Evolutionary conservation across 2,329 filamentous ascomycete genomes (phyloP).

Genomic region (Coniochaeta prunicola): DNA sequence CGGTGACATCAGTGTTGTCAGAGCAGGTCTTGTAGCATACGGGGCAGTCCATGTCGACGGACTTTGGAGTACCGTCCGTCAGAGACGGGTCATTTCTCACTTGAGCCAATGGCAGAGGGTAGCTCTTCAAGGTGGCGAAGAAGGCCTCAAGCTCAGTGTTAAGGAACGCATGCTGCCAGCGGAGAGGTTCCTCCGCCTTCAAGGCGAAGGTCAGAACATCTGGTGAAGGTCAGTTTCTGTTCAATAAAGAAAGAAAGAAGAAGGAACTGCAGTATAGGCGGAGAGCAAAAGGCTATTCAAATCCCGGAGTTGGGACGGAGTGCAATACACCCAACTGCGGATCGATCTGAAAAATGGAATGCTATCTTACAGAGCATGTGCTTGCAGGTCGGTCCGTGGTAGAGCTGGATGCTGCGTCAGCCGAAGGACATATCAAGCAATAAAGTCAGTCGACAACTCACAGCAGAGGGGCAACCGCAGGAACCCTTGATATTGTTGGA

Average conservation of each 20-base stretch:
- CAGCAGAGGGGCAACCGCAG: not conserved
- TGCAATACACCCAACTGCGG: not conserved
- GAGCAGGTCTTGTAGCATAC: not conserved
- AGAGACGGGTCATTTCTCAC: not conserved
- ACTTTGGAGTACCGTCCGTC: not conserved
- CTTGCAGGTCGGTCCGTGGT: not conserved
- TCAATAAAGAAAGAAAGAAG: not conserved
- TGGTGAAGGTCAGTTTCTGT: not conserved
- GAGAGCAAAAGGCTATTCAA: too few species aligned
- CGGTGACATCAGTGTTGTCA: not conserved
- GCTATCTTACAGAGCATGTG: not conserved
- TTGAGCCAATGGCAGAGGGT: not conserved
- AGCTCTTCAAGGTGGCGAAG: not conserved
- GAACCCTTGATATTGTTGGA: not conserved
- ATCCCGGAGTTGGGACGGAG: not conserved
- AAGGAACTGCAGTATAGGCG: too few species aligned
- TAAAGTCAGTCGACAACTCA: not conserved
- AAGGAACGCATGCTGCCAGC: not conserved
- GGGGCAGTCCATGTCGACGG: not conserved
- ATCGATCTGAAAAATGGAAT: not conserved
- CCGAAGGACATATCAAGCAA: not conserved
- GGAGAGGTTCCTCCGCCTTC: not conserved
- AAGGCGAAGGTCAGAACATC: not conserved
- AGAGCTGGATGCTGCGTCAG: not conserved
- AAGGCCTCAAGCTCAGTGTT: not conserved